phyloP scores from a whole-genome alignment of 1,284 basidiomycete genomes.

The Apiotrichum montevideense region DNA sequence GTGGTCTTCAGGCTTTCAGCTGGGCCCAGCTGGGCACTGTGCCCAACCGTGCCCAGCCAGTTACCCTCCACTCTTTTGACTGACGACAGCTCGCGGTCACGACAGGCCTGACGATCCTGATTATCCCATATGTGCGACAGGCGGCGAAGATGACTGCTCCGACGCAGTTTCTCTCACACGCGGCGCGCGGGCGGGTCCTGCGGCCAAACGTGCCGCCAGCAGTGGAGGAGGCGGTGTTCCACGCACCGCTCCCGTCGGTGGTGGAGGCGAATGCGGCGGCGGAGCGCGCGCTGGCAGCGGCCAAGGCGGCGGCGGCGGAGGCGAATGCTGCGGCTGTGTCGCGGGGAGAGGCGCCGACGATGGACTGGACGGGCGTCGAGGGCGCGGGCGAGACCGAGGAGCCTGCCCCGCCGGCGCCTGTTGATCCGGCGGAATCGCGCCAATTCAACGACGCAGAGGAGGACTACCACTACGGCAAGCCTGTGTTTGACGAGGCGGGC shows the following conservation, averaged over 20 bases:
- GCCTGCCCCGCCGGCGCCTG: neutral
- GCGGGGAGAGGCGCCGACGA: neutral
- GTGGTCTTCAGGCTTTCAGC: conserved; percentile 6
- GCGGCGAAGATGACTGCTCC: conserved; percentile 22
- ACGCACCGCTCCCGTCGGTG: neutral
- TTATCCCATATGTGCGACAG: conserved; percentile 33
- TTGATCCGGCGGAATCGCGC: neutral
- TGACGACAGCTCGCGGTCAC: conserved; percentile 33
- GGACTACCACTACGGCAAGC: conserved; percentile 20
- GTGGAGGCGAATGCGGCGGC: neutral
- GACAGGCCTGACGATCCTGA: conserved; percentile 29
- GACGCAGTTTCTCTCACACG: conserved; percentile 27
- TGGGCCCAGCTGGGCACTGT: conserved; percentile 11
- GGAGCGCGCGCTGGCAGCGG: neutral
- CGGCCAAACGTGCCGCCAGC: conserved; percentile 2
- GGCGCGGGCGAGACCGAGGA: neutral
- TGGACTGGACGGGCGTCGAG: neutral
- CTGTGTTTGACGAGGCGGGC: conserved; percentile 13
- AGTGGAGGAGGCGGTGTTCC: neutral
- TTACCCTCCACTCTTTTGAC: neutral
- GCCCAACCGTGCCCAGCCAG: no score
- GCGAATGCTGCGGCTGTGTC: neutral
- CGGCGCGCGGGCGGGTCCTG: conserved; percentile 4
- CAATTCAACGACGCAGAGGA: conserved; percentile 33
- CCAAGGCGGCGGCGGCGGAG: neutral